These are phyloP conservation scores for Adansonia madagascariensis DNA, from an alignment of 441 rosid species.

Conservation along the genomic window DNA sequence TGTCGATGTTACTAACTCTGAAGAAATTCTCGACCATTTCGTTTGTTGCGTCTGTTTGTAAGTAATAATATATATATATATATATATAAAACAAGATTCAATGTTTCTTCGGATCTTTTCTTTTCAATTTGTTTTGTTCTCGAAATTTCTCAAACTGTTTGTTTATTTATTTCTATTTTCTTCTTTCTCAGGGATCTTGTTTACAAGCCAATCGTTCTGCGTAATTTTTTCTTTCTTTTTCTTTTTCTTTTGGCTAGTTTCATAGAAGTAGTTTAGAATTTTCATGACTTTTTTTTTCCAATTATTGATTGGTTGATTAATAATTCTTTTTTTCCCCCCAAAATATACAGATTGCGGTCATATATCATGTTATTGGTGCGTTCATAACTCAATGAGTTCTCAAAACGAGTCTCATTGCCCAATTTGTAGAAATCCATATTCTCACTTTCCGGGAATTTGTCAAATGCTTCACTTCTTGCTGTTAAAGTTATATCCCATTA, in stretches of 20 bases:
- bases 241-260: too few species aligned
- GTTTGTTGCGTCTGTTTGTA: constrained; percentile 78
- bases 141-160: background rate
- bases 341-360: constrained; percentile 76
- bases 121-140: background rate
- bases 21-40: constrained; percentile 55
- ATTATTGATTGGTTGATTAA: constrained; percentile 13
- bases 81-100: background rate
- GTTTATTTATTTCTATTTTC: background rate
- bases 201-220: constrained; percentile 73
- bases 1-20: constrained; percentile 16
- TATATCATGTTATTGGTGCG: constrained; percentile 92
- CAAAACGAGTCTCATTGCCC: constrained; percentile 56
- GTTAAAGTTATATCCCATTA: constrained; percentile 62
- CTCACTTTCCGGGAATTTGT: constrained; percentile 69
- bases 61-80: constrained; percentile 22
- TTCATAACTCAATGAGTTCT: constrained; percentile 58
- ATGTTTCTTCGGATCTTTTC: background rate
- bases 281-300: background rate
- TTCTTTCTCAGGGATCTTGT: constrained; percentile 73
- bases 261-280: background rate
- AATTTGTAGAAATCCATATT: constrained; percentile 62
- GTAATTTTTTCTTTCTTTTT: constrained; percentile 37
- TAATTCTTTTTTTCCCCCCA: background rate
- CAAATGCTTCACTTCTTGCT: constrained; percentile 64